Evolutionary conservation across 2,329 filamentous ascomycete species (phyloP).

Genomic region (Conoideocrella luteorostrata): DNA sequence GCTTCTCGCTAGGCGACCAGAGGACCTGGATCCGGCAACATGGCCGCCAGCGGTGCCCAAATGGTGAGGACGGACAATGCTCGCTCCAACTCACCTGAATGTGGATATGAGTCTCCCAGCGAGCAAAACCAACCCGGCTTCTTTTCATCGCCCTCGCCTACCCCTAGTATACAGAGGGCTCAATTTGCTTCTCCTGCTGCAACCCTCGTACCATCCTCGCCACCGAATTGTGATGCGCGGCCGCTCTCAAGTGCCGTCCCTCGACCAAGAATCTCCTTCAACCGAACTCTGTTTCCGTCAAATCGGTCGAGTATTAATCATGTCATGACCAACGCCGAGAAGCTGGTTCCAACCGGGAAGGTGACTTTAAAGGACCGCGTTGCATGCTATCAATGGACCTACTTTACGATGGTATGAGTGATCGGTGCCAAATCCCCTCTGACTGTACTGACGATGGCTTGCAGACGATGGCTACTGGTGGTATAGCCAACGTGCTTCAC

Average conservation of each 20-base stretch:
- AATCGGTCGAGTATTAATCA: conserved; percentile 23
- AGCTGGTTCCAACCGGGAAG: conserved; percentile 17
- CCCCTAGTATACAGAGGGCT: neutral
- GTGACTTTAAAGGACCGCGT: conserved; percentile 44
- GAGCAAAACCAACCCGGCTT: conserved; percentile 25
- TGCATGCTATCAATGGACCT: conserved; percentile 61
- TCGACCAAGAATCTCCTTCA: conserved; percentile 4
- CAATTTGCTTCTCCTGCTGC: neutral
- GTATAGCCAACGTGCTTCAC: conserved; percentile 49
- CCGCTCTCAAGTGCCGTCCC: neutral
- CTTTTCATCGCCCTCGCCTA: conserved; percentile 16
- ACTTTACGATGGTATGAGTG: conserved; percentile 52
- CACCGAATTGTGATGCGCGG: conserved; percentile 1
- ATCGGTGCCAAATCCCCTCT: neutral
- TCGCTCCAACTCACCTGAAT: conserved; percentile 2
- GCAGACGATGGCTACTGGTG: conserved; percentile 44
- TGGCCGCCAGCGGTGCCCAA: conserved; percentile 28
- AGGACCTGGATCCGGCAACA: conserved; percentile 35
- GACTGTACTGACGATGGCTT: neutral
- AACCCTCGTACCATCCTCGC: conserved; percentile 1
- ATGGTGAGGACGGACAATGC: conserved; percentile 17
- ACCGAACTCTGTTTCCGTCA: neutral
- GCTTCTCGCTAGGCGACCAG: conserved; percentile 39
- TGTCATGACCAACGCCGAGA: conserved; percentile 26
- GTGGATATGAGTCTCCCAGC: conserved; percentile 32